Conservation (phyloP, 2,329 filamentous ascomycete species). For the Bipolaris gigantea region DNA sequence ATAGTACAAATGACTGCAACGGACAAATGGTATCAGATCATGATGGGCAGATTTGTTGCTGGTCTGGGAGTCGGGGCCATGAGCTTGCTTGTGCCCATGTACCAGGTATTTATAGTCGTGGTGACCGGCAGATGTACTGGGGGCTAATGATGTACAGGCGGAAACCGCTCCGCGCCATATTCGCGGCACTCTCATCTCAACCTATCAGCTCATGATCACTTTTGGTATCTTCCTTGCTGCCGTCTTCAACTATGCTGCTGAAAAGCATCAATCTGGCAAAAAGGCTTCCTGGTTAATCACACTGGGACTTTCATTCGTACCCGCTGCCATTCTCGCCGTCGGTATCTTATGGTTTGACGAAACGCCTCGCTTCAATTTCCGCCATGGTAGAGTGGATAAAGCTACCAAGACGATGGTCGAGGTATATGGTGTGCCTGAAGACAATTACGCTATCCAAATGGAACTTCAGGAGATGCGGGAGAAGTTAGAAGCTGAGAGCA, state of each 20-base stretch:
- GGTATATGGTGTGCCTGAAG: constrained; percentile 57
- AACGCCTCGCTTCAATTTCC: constrained; percentile 59
- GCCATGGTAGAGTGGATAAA: constrained; percentile 53
- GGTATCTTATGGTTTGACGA: constrained; percentile 59
- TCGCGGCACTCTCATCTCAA: constrained; percentile 62
- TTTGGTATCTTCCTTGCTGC: constrained; percentile 61
- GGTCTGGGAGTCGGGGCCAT: constrained; percentile 66
- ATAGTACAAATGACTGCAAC: constrained; percentile 64
- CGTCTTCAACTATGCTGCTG: constrained; percentile 62
- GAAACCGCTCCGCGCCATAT: constrained; percentile 66
- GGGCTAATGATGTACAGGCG: constrained; percentile 34
- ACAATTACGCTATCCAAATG: constrained; percentile 55
- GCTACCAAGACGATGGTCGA: constrained; percentile 55
- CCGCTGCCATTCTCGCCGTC: constrained; percentile 54
- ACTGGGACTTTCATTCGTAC: constrained; percentile 59
- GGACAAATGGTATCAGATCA: constrained; percentile 63
- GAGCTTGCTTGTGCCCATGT: constrained; percentile 61
- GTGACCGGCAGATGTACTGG: not conserved
- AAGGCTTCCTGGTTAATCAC: constrained; percentile 66
- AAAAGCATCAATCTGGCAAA: constrained; percentile 45
- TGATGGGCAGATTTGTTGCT: constrained; percentile 62
- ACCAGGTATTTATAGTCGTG: constrained; percentile 48
- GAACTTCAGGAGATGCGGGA: constrained; percentile 59
- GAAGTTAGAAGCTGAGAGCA: constrained; percentile 55
- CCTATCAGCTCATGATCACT: constrained; percentile 70